Evolutionary conservation across 2,329 filamentous ascomycete genomes (phyloP).

Genomic region (Monilinia polystroma): DNA sequence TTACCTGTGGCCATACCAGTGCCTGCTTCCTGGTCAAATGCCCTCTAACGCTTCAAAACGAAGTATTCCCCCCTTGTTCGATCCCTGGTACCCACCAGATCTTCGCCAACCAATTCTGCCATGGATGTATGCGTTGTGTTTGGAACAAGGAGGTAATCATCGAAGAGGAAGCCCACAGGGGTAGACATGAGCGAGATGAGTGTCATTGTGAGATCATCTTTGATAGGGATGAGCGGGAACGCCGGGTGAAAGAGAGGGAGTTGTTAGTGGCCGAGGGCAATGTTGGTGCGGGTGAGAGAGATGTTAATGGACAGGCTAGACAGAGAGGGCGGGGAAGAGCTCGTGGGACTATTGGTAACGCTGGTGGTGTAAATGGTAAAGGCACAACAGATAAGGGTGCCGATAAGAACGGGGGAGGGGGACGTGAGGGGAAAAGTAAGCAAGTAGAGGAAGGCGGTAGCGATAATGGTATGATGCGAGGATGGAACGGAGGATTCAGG

Average conservation of each 20-base stretch:
- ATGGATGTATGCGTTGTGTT: constrained; percentile 35
- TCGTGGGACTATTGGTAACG: not conserved
- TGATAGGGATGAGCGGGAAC: constrained; percentile 30
- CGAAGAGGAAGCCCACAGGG: constrained; percentile 35
- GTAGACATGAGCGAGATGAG: constrained; percentile 30
- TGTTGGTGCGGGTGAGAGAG: not conserved
- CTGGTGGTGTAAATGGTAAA: not conserved
- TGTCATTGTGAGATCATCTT: constrained; percentile 36
- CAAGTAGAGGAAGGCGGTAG: not conserved
- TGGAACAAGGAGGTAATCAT: constrained; percentile 37
- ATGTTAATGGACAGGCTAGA: not conserved
- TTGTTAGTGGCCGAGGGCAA: not conserved
- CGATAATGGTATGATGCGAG: not conserved
- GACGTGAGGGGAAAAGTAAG: not conserved
- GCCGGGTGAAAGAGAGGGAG: constrained; percentile 23
- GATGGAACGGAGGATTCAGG: not conserved
- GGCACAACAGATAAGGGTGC: not conserved
- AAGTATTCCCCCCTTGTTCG: constrained; percentile 34
- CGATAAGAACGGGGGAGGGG: not conserved
- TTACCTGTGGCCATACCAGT: constrained; percentile 50
- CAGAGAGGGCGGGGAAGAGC: not conserved
- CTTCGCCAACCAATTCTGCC: constrained; percentile 34
- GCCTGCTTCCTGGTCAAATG: constrained; percentile 45
- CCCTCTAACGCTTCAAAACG: constrained; percentile 39
- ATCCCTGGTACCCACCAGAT: constrained; percentile 35